These are phyloP conservation scores for Musa beccarii DNA, from an alignment of 176 grass and related monocot species.

Conservation along the genomic window DNA sequence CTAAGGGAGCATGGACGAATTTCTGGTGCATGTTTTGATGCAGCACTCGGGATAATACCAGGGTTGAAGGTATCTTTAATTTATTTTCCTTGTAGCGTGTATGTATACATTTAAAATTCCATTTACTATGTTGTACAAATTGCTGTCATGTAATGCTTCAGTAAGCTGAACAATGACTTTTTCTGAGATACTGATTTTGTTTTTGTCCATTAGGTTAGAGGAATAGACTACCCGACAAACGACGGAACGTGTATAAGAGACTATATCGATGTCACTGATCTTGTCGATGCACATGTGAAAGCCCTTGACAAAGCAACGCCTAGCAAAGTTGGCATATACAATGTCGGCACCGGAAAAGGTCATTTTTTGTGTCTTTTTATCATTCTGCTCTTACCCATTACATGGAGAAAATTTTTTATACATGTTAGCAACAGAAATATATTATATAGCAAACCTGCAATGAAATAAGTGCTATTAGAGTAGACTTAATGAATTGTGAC, in stretches of 20 bases:
- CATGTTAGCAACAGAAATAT: too few species aligned
- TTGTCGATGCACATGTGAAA: conserved; percentile 98
- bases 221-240: conserved; percentile 50
- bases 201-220: conserved; percentile 44
- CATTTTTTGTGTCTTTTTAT: neutral
- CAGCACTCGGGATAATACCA: conserved; percentile 57
- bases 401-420: too few species aligned
- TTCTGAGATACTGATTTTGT: neutral
- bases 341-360: conserved; percentile 93
- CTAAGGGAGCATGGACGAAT: conserved; percentile 82
- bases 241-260: conserved; percentile 92
- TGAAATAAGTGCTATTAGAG: neutral
- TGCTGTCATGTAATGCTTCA: neutral
- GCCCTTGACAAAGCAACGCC: conserved; percentile 69
- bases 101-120: neutral
- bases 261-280: conserved; percentile 97
- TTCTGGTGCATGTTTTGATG: conserved; percentile 87
- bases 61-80: conserved; percentile 52
- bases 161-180: conserved; percentile 1
- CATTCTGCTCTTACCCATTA: neutral
- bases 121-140: neutral
- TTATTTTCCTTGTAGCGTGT: neutral
- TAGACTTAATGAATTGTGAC: neutral
- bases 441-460: too few species aligned
- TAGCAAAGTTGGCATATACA: conserved; percentile 87